Conservation (phyloP, 2,329 filamentous ascomycete genomes). For the Alternaria consortialis region DNA sequence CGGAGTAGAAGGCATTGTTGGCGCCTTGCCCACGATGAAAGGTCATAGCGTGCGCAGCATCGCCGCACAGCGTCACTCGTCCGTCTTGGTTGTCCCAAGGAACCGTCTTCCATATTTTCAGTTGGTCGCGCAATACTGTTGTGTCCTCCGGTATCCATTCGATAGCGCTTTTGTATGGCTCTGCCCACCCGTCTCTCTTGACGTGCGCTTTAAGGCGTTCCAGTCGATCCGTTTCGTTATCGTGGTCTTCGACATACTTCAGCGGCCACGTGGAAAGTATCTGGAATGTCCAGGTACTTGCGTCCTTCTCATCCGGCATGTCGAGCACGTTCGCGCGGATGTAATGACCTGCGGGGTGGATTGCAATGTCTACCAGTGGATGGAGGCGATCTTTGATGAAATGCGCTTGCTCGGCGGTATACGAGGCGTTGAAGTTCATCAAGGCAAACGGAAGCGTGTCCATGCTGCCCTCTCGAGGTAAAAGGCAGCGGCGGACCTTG, state of each 20-base stretch:
- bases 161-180: constrained; percentile 47
- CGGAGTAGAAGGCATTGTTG: constrained; percentile 50
- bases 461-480: constrained; percentile 29
- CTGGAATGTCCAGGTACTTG: constrained; percentile 49
- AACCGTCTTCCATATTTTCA: constrained; percentile 49
- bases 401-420: constrained; percentile 33
- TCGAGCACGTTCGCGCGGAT: constrained; percentile 45
- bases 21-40: constrained; percentile 52
- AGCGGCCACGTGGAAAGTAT: constrained; percentile 43
- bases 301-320: constrained; percentile 42
- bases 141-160: constrained; percentile 47
- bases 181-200: constrained; percentile 39
- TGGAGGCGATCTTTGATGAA: constrained; percentile 39
- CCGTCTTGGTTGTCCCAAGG: constrained; percentile 47
- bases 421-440: constrained; percentile 43
- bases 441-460: constrained; percentile 40
- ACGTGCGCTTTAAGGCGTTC: constrained; percentile 40
- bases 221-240: constrained; percentile 35
- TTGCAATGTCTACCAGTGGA: constrained; percentile 44
- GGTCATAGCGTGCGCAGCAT: constrained; percentile 55
- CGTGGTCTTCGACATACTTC: constrained; percentile 39
- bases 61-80: constrained; percentile 48
- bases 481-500: constrained; percentile 36
- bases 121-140: constrained; percentile 37
- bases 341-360: constrained; percentile 44